A percentile compares a stretch with the other conserved stretches of the same genome.
phyloP scores from a whole-genome alignment of 2,329 filamentous ascomycete genomes.

The Alternaria longipes region DNA sequence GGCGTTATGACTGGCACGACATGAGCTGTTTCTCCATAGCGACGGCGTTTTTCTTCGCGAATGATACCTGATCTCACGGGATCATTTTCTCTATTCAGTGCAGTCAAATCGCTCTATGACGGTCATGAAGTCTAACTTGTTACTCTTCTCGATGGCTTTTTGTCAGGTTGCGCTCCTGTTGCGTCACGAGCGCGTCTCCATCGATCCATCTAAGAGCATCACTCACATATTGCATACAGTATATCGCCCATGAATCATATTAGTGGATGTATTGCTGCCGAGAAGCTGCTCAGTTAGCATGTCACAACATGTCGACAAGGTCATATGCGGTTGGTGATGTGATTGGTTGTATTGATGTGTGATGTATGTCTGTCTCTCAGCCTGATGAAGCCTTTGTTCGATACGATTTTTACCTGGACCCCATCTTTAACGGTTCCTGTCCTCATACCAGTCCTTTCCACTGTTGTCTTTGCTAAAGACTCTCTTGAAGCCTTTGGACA shows the following conservation, averaged over 20 bases:
- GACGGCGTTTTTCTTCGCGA: constrained; percentile 15
- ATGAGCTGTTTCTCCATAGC: constrained; percentile 12
- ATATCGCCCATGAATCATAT: not conserved
- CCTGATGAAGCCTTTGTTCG: not conserved
- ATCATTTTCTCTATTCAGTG: constrained; percentile 2
- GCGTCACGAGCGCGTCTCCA: not conserved
- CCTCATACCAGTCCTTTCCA: constrained; percentile 26
- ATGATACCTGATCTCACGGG: constrained; percentile 18
- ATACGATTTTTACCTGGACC: not conserved
- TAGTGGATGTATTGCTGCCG: not conserved
- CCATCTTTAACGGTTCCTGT: constrained; percentile 8
- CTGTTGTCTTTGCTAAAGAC: constrained; percentile 35
- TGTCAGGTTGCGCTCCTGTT: not conserved
- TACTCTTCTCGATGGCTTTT: not conserved
- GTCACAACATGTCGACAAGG: not conserved
- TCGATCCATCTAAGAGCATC: no score
- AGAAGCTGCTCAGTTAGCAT: not conserved
- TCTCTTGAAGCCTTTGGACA: constrained; percentile 43
- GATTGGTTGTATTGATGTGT: not conserved
- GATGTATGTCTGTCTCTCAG: not conserved
- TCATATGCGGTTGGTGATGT: not conserved
- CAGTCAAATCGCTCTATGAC: not conserved
- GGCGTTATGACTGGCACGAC: not conserved
- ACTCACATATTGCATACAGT: not conserved
- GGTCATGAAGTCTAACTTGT: not conserved